A percentile compares a stretch with the other conserved stretches of the same genome.
Conservation (phyloP, 192 early-diverging fungal genomes). For the Backusella westeae region DNA sequence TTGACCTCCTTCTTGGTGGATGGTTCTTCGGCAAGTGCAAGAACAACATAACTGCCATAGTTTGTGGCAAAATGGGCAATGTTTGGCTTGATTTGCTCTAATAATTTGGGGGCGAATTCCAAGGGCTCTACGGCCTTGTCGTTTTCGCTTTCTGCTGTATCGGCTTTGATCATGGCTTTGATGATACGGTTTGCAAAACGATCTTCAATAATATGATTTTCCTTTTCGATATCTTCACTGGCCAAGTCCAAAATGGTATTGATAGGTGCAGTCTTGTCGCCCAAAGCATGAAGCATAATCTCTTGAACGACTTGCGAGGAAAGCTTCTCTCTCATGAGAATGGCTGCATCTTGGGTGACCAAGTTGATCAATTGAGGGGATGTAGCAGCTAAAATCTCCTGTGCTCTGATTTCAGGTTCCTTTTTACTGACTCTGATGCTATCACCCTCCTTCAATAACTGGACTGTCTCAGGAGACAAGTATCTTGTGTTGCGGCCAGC, state of each 20-base stretch:
- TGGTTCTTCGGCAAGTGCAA: constrained; percentile 37
- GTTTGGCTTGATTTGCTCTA: constrained; percentile 28
- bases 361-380: constrained; percentile 60
- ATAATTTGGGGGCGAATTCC: constrained; percentile 32
- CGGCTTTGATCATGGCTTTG: constrained; percentile 49
- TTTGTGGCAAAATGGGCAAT: constrained; percentile 38
- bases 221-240: constrained; percentile 34
- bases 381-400: constrained; percentile 67
- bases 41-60: constrained; percentile 38
- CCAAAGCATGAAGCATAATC: constrained; percentile 62
- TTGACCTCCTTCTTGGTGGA: constrained; percentile 21
- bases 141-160: constrained; percentile 30
- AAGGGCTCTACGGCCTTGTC: constrained; percentile 37
- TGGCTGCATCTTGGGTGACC: constrained; percentile 47
- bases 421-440: constrained; percentile 75
- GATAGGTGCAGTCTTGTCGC: constrained; percentile 42
- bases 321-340: constrained; percentile 63
- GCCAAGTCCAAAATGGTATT: constrained; percentile 42
- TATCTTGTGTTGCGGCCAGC: constrained; percentile 73
- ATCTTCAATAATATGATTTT: constrained; percentile 42
- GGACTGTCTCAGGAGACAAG: constrained; percentile 66
- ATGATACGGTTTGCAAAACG: constrained; percentile 49
- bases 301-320: constrained; percentile 72
- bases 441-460: constrained; percentile 69
- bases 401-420: constrained; percentile 61